Evolutionary conservation across 495 filamentous ascomycete species (phyloP), one percentile per base, ranked within the genome.

Genomic region (Penicillium lagena): DNA sequence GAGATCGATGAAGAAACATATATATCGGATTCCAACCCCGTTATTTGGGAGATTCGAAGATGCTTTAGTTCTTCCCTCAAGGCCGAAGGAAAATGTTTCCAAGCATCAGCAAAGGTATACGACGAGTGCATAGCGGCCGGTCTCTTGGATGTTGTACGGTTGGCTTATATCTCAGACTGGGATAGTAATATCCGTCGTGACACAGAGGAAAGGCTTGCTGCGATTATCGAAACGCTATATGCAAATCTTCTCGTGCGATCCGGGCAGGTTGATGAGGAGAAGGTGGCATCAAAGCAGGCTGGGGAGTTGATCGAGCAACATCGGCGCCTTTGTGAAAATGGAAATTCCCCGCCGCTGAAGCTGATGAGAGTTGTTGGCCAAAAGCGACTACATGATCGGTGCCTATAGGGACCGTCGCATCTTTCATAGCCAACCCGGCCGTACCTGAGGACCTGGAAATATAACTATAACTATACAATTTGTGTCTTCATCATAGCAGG

Each of bases 1-100:
- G 58, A 59, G 34, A 36, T 53, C 9, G 54, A 58, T n/a, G 38
- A 46, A 33, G 40, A 39, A 40, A 47, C 50, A 1, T 54, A 50
- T 29, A 42, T 46, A 11, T 38, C 45, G 8, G 22, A 38, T 8
- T 12, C 41, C 9, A 53, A 54, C 31, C 30, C 45, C 1, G 48
- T 46, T 1, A 42, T 51, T 8, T 12, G n/a, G 34, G 48, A 51
- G 34, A 42, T 51, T 7, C 14, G 43, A 22, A 22, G 48, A 39
- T 46, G 43, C 13, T 51, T 51, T 35, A 22, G 39, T 4, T 12
- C 29, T 7, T 38, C 48, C 13, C 10, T 46, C 14, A 46, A 35
- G 29, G 43, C 48, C n/a, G 43, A 51, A 15, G 39, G 39, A 0
- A 51, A 51, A 31, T 46, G 48, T 33, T 51, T 47, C 28, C 36